Conservation (phyloP, 1,139 yeast species). For the Komagataea norvegica region DNA sequence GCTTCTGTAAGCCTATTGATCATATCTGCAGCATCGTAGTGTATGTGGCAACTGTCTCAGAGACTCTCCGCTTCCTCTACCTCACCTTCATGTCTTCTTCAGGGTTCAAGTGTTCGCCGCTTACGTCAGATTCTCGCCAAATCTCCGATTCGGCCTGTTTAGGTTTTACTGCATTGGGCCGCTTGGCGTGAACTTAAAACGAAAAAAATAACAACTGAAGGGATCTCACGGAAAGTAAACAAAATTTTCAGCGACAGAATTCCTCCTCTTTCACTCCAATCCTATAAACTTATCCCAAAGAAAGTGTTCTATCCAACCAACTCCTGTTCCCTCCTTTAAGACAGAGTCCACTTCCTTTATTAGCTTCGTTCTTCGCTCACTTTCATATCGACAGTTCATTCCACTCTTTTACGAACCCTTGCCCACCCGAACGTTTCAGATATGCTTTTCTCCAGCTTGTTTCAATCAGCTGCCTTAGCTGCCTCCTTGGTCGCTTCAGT, state of each 20-base stretch:
- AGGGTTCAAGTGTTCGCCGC: not conserved
- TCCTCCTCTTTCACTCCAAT: not conserved
- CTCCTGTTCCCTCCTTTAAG: constrained; percentile 30
- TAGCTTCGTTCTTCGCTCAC: constrained; percentile 1
- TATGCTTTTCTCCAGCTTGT: constrained; percentile 32
- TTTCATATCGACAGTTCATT: constrained; percentile 1
- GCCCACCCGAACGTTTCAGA: not conserved
- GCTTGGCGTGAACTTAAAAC: constrained; percentile 1
- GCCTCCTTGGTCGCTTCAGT: constrained; percentile 29
- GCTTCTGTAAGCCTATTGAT: too few species aligned
- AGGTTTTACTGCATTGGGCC: constrained; percentile 1
- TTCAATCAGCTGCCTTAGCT: constrained; percentile 31
- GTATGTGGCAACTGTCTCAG: too few species aligned
- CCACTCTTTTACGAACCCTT: constrained; percentile 1
- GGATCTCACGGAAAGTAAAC: constrained; percentile 2
- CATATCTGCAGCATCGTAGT: too few species aligned
- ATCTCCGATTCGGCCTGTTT: not conserved
- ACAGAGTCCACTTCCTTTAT: constrained; percentile 23
- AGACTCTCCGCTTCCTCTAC: too few species aligned
- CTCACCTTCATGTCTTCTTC: too few species aligned
- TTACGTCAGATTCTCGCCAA: not conserved
- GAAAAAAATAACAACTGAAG: not conserved
- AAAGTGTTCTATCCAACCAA: constrained; percentile 16
- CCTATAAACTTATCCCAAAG: constrained; percentile 4
- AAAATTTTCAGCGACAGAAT: constrained; percentile 3